phyloP scores from a whole-genome alignment of 768 basidiomycete genomes.

The Postia placenta region DNA sequence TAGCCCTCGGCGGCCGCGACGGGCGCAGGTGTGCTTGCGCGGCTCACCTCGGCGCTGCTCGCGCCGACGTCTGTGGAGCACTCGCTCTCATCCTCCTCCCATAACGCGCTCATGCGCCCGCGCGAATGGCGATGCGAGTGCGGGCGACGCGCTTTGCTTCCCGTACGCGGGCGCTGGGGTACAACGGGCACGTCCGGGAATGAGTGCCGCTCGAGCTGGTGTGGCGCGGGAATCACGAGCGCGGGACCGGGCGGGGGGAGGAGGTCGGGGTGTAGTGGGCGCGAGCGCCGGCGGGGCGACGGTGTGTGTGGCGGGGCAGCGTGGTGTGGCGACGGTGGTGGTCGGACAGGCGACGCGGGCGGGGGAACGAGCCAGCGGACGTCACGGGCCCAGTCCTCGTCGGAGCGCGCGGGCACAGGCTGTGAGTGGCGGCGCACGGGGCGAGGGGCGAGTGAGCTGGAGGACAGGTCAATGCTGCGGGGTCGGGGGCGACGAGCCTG shows the following conservation, averaged over 20 bases:
- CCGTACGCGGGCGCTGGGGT: slow-evolving; percentile 9
- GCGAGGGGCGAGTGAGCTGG: neutral
- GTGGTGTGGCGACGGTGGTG: slow-evolving; percentile 1
- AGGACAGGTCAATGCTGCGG: slow-evolving; percentile 9
- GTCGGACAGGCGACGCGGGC: slow-evolving; percentile 9
- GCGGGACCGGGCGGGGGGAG: slow-evolving; percentile 7
- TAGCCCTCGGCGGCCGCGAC: neutral
- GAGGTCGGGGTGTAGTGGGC: slow-evolving; percentile 9
- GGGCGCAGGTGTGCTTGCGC: slow-evolving; percentile 17
- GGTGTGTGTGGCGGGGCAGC: neutral
- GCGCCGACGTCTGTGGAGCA: slow-evolving; percentile 16
- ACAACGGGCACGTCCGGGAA: slow-evolving; percentile 1
- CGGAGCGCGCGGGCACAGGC: slow-evolving; percentile 28
- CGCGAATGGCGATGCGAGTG: slow-evolving; percentile 15
- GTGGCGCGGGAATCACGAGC: neutral
- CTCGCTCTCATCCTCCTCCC: slow-evolving; percentile 34
- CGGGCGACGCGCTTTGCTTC: slow-evolving; percentile 13
- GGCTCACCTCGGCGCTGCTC: slow-evolving; percentile 19
- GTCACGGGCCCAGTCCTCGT: slow-evolving; percentile 64
- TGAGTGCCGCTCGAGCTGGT: slow-evolving; percentile 3
- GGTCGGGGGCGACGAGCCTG: slow-evolving; percentile 10
- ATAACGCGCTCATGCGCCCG: slow-evolving; percentile 31
- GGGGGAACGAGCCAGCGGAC: slow-evolving; percentile 55
- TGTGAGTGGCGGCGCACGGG: slow-evolving; percentile 10
- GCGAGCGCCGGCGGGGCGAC: slow-evolving; percentile 5